phyloP scores from a whole-genome alignment of 129 eudicot genomes.

The Helichrysum umbraculigerum region DNA sequence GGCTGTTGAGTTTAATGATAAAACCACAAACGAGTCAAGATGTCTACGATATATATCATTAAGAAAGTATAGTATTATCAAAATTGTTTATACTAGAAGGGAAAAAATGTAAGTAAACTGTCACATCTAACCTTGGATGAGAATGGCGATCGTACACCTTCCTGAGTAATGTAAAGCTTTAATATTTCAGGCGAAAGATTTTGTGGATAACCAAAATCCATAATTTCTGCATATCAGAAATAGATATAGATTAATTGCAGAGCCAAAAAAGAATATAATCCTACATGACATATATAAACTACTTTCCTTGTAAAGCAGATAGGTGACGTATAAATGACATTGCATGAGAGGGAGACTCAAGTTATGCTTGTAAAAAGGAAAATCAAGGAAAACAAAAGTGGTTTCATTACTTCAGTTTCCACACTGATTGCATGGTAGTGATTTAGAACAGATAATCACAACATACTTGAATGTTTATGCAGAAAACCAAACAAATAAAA shows the following conservation, averaged over 20 bases:
- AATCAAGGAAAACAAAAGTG: too few species aligned
- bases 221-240: conserved; percentile 67
- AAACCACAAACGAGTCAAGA: conserved; percentile 13
- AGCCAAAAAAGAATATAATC: conserved; percentile 1
- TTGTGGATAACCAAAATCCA: conserved; percentile 99
- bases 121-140: conserved; percentile 75
- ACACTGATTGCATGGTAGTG: too few species aligned
- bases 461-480: too few species aligned
- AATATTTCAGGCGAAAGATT: conserved; percentile 95
- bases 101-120: background rate
- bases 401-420: too few species aligned
- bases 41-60: background rate
- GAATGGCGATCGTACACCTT: conserved; percentile 98
- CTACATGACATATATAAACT: background rate
- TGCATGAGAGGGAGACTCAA: too few species aligned
- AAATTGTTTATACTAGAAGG: background rate
- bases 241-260: conserved; percentile 1
- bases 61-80: background rate
- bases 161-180: conserved; percentile 97
- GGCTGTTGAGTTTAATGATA: conserved; percentile 44
- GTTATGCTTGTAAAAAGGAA: too few species aligned
- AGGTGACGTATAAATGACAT: too few species aligned
- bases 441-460: too few species aligned
- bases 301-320: background rate
- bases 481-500: too few species aligned